Base-by-base conservation (phyloP, 2,329 filamentous ascomycete species). In the Allantophomopsis cytisporea region DNA sequence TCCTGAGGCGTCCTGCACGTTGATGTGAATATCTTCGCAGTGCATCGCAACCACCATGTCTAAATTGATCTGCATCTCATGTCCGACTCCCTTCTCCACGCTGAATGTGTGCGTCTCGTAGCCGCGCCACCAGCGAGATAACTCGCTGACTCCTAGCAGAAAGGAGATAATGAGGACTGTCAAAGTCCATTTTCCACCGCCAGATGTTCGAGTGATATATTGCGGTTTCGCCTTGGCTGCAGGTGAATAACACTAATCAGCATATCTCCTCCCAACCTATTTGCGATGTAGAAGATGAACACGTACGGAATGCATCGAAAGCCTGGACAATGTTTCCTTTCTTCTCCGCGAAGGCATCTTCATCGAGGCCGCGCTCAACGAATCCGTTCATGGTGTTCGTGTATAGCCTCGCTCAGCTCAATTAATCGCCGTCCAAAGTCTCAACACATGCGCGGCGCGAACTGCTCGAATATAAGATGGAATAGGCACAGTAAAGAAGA, bases 251-350 rank as follows among this genome's bases (percentile, higher is more conserved):
- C 23, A 28, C 23, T 28, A 28, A 28, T 28, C 8, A 28, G 23
- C 23, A 28, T 28, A 10, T 6, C 23, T 12, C 3, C 11, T 12
- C 23, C 11, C 23, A 43, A 37, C 4, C 5, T 13, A 28, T 21
- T 37, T 28, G 5, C 13, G 3, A 21, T 37, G n/a, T 6, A 37
- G 14, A 14, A 14, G 31, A 12, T 15, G 16, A 35, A 31, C 51
- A 70, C 83, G 57, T 74, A 94, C 87, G 89, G 60, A 98, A 98
- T 48, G 88, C 89, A 67, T 98, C 91, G 62, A 98, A 98, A 43
- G 89, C 87, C 60, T 80, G 80, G 54, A 94, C 76, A 42, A 80
- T 73, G 59, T 63, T 68, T 41, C 74, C 70, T 41, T 68, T 69
- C 56, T 80, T 80, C 51, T 84, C 79, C 54, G 75, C 83, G 64